Evolutionary conservation across 805 yeast genomes (phyloP).

Genomic region (Saturnispora bothae): DNA sequence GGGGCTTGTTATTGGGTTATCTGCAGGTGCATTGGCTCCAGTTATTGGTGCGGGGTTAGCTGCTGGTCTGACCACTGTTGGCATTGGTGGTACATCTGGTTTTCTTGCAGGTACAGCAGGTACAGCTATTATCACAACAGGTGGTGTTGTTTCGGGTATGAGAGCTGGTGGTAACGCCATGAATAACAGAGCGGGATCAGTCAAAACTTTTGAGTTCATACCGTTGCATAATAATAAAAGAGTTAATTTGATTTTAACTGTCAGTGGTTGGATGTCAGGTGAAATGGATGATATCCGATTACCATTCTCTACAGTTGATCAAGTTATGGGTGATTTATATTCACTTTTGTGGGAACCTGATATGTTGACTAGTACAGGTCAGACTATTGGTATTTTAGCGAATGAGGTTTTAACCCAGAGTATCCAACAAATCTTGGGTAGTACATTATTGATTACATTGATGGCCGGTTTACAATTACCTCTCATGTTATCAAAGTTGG

Average conservation of each 20-base stretch:
- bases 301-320: slow-evolving; percentile 94
- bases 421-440: slow-evolving; percentile 89
- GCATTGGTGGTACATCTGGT: slow-evolving; percentile 86
- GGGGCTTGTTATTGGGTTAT: slow-evolving; percentile 82
- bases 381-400: slow-evolving; percentile 86
- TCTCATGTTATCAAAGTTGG: slow-evolving; percentile 78
- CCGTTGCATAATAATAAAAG: slow-evolving; percentile 89
- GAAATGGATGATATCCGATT: slow-evolving; percentile 89
- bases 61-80: slow-evolving; percentile 91
- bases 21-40: slow-evolving; percentile 94
- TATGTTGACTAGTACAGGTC: slow-evolving; percentile 91
- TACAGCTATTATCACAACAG: slow-evolving; percentile 83
- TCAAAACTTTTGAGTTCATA: slow-evolving; percentile 83
- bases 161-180: slow-evolving; percentile 80
- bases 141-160: slow-evolving; percentile 88
- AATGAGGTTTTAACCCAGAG: slow-evolving; percentile 89
- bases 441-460: slow-evolving; percentile 76
- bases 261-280: slow-evolving; percentile 97
- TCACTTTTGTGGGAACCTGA: slow-evolving; percentile 97
- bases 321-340: slow-evolving; percentile 92
- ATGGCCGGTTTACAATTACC: slow-evolving; percentile 93
- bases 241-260: slow-evolving; percentile 76
- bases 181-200: slow-evolving; percentile 79
- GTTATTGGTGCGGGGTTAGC: slow-evolving; percentile 98
- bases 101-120: slow-evolving; percentile 97